phyloP scores from a whole-genome alignment of 2,329 filamentous ascomycete genomes.

The Aureobasidium sp. region DNA sequence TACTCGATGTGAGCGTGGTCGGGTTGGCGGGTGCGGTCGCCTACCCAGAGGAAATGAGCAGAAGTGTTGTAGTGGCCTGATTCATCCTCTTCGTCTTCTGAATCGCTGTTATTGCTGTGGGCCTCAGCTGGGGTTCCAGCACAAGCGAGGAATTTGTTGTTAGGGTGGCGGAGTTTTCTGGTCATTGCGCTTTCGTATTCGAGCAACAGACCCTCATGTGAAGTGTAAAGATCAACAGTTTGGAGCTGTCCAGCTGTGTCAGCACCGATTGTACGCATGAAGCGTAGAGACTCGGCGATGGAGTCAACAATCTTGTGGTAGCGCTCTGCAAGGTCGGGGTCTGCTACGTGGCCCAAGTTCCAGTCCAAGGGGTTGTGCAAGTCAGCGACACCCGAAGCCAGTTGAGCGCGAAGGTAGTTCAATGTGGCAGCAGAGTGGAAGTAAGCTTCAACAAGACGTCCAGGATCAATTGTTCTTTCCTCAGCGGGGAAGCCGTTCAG shows the following conservation, averaged over 20 bases:
- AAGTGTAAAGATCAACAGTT: slow-evolving; percentile 91
- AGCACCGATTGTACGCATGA: slow-evolving; percentile 90
- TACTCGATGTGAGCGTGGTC: slow-evolving; percentile 94
- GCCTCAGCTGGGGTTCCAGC: slow-evolving; percentile 9
- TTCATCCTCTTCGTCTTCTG: slow-evolving; percentile 23
- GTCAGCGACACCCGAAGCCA: slow-evolving; percentile 85
- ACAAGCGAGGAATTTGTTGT: slow-evolving; percentile 31
- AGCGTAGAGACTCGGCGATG: slow-evolving; percentile 84
- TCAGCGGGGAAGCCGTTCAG: slow-evolving; percentile 77
- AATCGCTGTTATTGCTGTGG: slow-evolving; percentile 19
- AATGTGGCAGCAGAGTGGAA: slow-evolving; percentile 91
- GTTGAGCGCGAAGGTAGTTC: slow-evolving; percentile 81
- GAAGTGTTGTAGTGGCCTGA: slow-evolving; percentile 87
- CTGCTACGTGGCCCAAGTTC: slow-evolving; percentile 84
- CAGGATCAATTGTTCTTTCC: slow-evolving; percentile 74
- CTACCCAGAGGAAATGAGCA: slow-evolving; percentile 97
- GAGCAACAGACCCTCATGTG: slow-evolving; percentile 86
- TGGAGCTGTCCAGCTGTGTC: slow-evolving; percentile 77
- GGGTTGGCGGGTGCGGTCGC: slow-evolving; percentile 88
- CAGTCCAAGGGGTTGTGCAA: slow-evolving; percentile 91
- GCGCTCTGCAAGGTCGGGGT: slow-evolving; percentile 73
- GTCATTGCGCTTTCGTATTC: slow-evolving; percentile 92
- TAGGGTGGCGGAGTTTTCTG: slow-evolving; percentile 61
- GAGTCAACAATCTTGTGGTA: slow-evolving; percentile 79
- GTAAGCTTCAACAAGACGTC: slow-evolving; percentile 81